A percentile compares a stretch with the other conserved stretches of the same genome.
These are phyloP conservation scores for Phytopythium chamaehyphon DNA, from an alignment of 352 stramenopile genomes.

Conservation along the genomic window DNA sequence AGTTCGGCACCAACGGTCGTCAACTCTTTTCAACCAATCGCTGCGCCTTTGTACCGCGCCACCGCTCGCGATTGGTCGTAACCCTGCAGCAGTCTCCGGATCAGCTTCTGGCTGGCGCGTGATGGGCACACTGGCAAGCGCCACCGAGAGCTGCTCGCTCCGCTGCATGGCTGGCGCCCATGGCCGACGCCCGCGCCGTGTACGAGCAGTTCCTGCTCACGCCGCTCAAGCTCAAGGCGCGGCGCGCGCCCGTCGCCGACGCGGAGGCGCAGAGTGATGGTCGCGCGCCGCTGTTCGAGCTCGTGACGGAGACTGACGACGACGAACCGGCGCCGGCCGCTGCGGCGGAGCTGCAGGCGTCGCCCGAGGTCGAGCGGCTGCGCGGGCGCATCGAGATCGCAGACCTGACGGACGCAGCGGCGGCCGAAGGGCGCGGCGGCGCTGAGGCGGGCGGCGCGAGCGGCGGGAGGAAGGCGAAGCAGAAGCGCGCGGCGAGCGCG, in stretches of 20 bases:
- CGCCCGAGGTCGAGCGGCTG: conserved; percentile 26
- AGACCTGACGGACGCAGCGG: not conserved
- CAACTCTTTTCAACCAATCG: conserved; percentile 6
- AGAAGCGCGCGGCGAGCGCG: conserved; percentile 34
- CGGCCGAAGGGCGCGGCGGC: not conserved
- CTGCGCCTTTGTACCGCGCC: not conserved
- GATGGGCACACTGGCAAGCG: conserved; percentile 3
- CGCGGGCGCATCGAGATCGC: conserved; percentile 12
- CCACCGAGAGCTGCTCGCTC: no score
- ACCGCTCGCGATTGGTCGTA: not conserved
- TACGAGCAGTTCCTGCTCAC: conserved; percentile 42
- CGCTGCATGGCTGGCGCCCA: conserved; percentile 4
- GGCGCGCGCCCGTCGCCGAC: not conserved
- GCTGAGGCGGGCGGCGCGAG: not conserved
- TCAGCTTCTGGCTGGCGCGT: no score
- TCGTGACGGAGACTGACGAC: conserved; percentile 8
- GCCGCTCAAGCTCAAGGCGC: conserved; percentile 36
- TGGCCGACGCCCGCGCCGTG: conserved; percentile 28
- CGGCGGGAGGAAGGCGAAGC: conserved; percentile 14
- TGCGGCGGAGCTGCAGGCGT: conserved; percentile 10
- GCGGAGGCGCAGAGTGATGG: not conserved
- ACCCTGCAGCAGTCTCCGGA: not conserved
- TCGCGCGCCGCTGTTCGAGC: not conserved
- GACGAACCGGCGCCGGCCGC: conserved; percentile 7
- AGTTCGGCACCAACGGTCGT: no score